Evolutionary conservation across 2,329 filamentous ascomycete genomes (phyloP).

Genomic region (Eutypella sp.): DNA sequence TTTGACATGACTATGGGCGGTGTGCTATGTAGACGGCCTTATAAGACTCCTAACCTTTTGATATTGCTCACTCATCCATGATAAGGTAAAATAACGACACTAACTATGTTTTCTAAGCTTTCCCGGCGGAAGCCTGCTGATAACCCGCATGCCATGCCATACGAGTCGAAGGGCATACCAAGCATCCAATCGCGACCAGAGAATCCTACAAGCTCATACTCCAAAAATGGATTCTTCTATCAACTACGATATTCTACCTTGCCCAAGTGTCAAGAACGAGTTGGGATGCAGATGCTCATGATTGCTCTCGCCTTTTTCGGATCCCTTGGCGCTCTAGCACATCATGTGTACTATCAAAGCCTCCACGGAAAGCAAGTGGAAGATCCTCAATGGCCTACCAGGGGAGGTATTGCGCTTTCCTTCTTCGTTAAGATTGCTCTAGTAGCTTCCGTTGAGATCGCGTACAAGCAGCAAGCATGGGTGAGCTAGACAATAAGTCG

Average conservation of each 20-base stretch:
- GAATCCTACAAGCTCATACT: not conserved
- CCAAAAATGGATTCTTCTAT: too few relatives aligned
- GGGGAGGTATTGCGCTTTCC: constrained; percentile 10
- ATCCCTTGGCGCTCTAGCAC: constrained; percentile 5
- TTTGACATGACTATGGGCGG: not conserved
- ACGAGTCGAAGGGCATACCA: not conserved
- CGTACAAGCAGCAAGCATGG: constrained; percentile 13
- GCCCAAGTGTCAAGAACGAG: too few relatives aligned
- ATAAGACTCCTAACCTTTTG: not conserved
- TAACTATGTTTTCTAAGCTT: not conserved
- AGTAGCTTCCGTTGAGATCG: constrained; percentile 7
- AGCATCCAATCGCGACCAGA: too few relatives aligned
- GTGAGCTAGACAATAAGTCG: not conserved
- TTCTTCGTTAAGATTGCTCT: constrained; percentile 11
- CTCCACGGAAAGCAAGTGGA: constrained; percentile 5
- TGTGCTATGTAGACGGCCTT: not conserved
- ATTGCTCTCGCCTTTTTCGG: constrained; percentile 6
- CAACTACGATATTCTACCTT: too few relatives aligned
- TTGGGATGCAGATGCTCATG: constrained; percentile 3
- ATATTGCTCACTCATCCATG: not conserved
- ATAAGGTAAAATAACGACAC: not conserved
- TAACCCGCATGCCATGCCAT: not conserved
- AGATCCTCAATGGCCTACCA: constrained; percentile 9
- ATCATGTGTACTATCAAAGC: constrained; percentile 9
- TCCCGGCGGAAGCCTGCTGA: not conserved